Base-by-base conservation (phyloP, 78 protist species). In the Guillardia theta region DNA sequence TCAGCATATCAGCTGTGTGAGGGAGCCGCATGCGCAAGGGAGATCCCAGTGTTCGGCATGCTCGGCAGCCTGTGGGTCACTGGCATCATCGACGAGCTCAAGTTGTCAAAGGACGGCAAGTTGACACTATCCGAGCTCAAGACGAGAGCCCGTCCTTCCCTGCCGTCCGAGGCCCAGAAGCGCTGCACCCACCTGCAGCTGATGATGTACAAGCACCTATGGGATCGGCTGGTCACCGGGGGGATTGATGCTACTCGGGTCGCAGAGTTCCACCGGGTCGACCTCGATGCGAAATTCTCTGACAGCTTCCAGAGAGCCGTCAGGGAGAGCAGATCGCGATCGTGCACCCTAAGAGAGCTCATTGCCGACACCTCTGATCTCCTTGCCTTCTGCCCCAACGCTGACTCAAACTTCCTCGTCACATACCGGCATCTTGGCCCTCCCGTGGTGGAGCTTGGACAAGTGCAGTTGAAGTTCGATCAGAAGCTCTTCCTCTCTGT, bases 101-200 rank as follows among this genome's bases (percentile, higher is more conserved):
- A 6, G 22, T 12, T 70, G 83, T 22, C n/a, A 43, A 43, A 70
- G 45, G 10, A 12, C 36, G 83, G 83, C 83, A 4, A 24, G 10
- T 24, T 70, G 83, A 33, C 15, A 24, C 33, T 70, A 22, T 43
- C n/a, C 36, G 83, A 70, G 41, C 83, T 70, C 41, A 70, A 70
- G 83, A 70, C 83, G 41, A 36, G 83, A 3, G 10, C 83, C 4
- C 33, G 41, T 36, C 83, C 83, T 0, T 36, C 45, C 36, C 6
- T 70, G 83, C 83, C 83, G 45, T 70, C 83, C 10, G 45, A 24
- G 41, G 83, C 83, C 46, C 83, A 70, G 83, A 36, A 70, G 83
- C 83, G 83, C 46, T 70, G 83, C 83, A 70, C 83, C 46, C 83
- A 22, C 36, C 41, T 70, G 83, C 83, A 70, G 83, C 83, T 70